These are phyloP conservation scores for Toxicodendron radicans DNA, from an alignment of 345 rosid species.

Conservation along the genomic window DNA sequence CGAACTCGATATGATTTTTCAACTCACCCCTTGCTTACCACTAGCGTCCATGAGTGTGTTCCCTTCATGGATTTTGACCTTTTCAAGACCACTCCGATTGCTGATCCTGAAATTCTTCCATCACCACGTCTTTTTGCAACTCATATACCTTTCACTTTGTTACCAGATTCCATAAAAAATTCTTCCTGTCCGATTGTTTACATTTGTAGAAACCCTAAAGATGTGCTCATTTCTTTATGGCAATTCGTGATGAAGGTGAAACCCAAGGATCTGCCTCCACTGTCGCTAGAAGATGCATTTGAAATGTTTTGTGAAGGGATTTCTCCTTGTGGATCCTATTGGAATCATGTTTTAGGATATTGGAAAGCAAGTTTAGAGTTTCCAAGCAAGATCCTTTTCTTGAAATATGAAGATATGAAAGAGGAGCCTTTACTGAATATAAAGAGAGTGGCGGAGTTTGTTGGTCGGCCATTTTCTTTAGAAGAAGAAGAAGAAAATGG, in stretches of 20 bases:
- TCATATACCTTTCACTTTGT: constrained; percentile 9
- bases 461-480: neutral
- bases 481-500: neutral
- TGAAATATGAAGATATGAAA: constrained; percentile 17
- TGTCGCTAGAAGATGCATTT: constrained; percentile 4
- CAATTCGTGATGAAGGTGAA: constrained; percentile 3
- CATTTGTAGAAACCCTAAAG: constrained; percentile 8
- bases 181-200: neutral
- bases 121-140: neutral
- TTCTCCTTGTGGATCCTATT: neutral
- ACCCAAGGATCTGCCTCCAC: neutral
- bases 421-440: neutral
- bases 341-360: constrained; percentile 10
- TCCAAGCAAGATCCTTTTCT: neutral
- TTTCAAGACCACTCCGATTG: neutral
- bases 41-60: constrained; percentile 17
- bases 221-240: constrained; percentile 5
- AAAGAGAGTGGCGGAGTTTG: neutral
- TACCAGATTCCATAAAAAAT: neutral
- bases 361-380: constrained; percentile 18
- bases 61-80: constrained; percentile 18
- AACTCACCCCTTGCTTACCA: constrained; percentile 16
- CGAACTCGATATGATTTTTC: constrained; percentile 2
- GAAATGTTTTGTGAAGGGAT: constrained; percentile 18
- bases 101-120: neutral